Conservation (phyloP, 306 rosid genomes). For the Chamaecrista fasciculata region DNA sequence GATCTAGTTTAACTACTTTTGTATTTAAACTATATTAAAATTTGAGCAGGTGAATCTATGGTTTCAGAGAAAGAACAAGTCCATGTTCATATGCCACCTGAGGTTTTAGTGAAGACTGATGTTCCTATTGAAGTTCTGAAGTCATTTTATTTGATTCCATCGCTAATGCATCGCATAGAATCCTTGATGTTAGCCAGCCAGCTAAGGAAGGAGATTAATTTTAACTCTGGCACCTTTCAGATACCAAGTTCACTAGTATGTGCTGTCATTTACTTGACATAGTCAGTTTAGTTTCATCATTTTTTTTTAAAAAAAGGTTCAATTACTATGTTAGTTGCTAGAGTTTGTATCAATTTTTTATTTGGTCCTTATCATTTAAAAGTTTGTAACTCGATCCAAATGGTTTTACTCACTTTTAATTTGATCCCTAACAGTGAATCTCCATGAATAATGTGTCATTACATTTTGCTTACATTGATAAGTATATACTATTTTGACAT, state of each 20-base stretch:
- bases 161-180: constrained; percentile 64
- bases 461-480: too few relatives aligned
- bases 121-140: constrained; percentile 44
- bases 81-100: constrained; percentile 71
- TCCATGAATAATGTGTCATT: too few relatives aligned
- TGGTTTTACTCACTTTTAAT: too few relatives aligned
- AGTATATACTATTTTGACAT: too few relatives aligned
- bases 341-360: too few relatives aligned
- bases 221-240: constrained; percentile 30
- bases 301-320: too few relatives aligned
- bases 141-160: constrained; percentile 64
- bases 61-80: constrained; percentile 44
- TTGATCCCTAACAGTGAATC: too few relatives aligned
- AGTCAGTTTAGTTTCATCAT: neutral
- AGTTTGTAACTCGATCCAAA: too few relatives aligned
- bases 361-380: too few relatives aligned
- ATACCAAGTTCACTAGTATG: constrained; percentile 57
- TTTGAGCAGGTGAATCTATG: constrained; percentile 11
- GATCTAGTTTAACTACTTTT: too few relatives aligned
- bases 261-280: constrained; percentile 1
- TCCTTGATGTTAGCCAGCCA: constrained; percentile 76
- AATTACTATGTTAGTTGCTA: too few relatives aligned
- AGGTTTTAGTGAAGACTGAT: constrained; percentile 49
- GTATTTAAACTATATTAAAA: too few relatives aligned
- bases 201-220: constrained; percentile 56